Percentiles rank a stretch among this genome's conserved stretches.
These are phyloP conservation scores for Globisporangium heterothallicum DNA, from an alignment of 352 stramenopile species.

Conservation along the genomic window DNA sequence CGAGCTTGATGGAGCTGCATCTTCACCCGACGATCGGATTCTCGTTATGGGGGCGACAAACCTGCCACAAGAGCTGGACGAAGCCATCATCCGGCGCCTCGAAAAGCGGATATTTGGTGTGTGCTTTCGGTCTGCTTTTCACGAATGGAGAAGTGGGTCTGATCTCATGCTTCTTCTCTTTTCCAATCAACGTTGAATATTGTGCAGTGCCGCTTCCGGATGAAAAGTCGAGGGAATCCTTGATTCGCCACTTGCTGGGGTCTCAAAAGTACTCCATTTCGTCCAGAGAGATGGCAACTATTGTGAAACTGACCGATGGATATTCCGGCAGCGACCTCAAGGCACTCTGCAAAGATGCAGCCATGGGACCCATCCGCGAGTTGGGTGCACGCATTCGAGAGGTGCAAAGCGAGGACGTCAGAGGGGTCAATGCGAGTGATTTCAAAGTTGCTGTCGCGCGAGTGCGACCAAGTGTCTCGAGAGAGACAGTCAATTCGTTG, in stretches of 20 bases:
- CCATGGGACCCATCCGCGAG: constrained; percentile 88
- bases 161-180: neutral
- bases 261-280: constrained; percentile 49
- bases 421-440: constrained; percentile 48
- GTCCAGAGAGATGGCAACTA: constrained; percentile 49
- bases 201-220: constrained; percentile 68
- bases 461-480: constrained; percentile 70
- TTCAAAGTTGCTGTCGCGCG: constrained; percentile 52
- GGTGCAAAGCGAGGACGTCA: constrained; percentile 55
- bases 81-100: constrained; percentile 80
- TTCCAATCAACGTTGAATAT: neutral
- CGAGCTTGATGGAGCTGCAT: constrained; percentile 76
- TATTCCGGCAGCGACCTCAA: constrained; percentile 90
- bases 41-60: constrained; percentile 88
- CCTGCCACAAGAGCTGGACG: constrained; percentile 79
- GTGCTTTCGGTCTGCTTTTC: neutral
- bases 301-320: constrained; percentile 69
- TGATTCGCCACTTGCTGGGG: constrained; percentile 55
- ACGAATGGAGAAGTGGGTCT: too few relatives aligned
- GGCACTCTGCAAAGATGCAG: constrained; percentile 92
- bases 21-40: constrained; percentile 67
- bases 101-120: constrained; percentile 88
- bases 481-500: constrained; percentile 42
- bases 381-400: constrained; percentile 52
- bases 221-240: constrained; percentile 33